phyloP scores from a whole-genome alignment of 2,329 filamentous ascomycete species.

The Gliomastix tumulicola region DNA sequence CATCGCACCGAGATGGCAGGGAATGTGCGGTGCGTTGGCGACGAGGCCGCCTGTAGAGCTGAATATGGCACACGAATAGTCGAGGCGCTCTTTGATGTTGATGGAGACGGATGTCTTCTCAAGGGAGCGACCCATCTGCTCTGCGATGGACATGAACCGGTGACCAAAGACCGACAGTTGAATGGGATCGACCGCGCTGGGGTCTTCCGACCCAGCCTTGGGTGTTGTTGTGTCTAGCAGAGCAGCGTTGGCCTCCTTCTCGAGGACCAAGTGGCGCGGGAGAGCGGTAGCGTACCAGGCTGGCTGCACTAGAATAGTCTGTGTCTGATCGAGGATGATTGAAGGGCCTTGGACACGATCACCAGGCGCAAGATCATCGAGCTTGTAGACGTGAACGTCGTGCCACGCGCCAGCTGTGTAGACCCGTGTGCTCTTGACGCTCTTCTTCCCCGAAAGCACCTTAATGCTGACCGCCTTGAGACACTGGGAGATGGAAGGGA shows the following conservation, averaged over 20 bases:
- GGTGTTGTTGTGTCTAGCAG: not conserved
- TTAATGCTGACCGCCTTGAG: too few species aligned
- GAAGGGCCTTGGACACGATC: slow-evolving; percentile 20
- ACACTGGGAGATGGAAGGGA: too few species aligned
- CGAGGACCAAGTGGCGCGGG: slow-evolving; percentile 18
- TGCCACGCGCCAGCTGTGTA: not conserved
- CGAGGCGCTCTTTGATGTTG: slow-evolving; percentile 36
- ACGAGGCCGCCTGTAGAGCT: slow-evolving; percentile 28
- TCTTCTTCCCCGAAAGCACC: too few species aligned
- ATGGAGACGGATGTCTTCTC: slow-evolving; percentile 53
- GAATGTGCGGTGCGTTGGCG: slow-evolving; percentile 31
- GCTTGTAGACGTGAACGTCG: slow-evolving; percentile 2
- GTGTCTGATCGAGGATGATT: slow-evolving; percentile 18
- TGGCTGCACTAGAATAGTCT: slow-evolving; percentile 19
- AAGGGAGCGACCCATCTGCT: slow-evolving; percentile 50
- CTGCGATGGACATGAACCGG: slow-evolving; percentile 51
- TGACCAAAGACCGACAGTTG: slow-evolving; percentile 47
- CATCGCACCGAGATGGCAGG: slow-evolving; percentile 32
- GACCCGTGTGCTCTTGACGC: too few species aligned
- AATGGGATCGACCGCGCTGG: slow-evolving; percentile 34
- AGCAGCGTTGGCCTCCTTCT: slow-evolving; percentile 7
- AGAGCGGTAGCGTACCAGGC: slow-evolving; percentile 19
- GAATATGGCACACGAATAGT: slow-evolving; percentile 35
- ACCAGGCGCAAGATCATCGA: not conserved
- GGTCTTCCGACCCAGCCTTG: too few species aligned